phyloP scores from a whole-genome alignment of 345 rosid genomes.

The Nasturtium officinale region DNA sequence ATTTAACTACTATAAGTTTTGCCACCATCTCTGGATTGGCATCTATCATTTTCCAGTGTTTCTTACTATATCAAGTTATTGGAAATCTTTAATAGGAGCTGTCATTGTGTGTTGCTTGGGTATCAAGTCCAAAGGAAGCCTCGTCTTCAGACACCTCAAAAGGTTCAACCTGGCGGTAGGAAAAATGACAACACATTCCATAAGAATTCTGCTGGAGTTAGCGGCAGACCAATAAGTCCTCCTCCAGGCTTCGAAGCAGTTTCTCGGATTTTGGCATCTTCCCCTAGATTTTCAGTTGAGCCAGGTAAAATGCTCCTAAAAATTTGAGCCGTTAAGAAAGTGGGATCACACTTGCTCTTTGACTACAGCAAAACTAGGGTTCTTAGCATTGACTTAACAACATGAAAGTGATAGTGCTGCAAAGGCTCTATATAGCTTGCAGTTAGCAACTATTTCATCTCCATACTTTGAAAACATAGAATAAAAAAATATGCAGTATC shows the following conservation, averaged over 20 bases:
- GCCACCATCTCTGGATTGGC: conserved; percentile 18
- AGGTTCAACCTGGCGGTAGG: conserved; percentile 34
- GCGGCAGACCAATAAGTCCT: conserved; percentile 39
- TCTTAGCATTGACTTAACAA: neutral
- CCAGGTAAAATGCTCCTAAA: conserved; percentile 45
- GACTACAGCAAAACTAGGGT: neutral
- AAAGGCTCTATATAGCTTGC: conserved; percentile 1
- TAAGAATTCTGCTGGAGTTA: conserved; percentile 33
- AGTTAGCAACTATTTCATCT: conserved; percentile 7
- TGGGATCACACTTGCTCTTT: conserved; percentile 11
- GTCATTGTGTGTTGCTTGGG: conserved; percentile 81
- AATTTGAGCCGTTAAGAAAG: conserved; percentile 12
- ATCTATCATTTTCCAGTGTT: conserved; percentile 9
- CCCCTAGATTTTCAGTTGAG: conserved; percentile 31
- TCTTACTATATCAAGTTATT: conserved; percentile 27
- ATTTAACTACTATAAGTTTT: conserved; percentile 17
- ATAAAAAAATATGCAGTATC: neutral
- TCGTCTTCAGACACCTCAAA: conserved; percentile 39
- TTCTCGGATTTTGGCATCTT: conserved; percentile 27
- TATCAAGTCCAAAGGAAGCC: conserved; percentile 58
- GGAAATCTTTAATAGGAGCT: conserved; percentile 58
- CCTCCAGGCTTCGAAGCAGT: conserved; percentile 37
- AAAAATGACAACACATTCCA: conserved; percentile 35
- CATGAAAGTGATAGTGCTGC: conserved; percentile 14
- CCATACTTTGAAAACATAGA: neutral